These are phyloP conservation scores for Plasmopara muralis DNA, from an alignment of 352 stramenopile species.

Conservation along the genomic window DNA sequence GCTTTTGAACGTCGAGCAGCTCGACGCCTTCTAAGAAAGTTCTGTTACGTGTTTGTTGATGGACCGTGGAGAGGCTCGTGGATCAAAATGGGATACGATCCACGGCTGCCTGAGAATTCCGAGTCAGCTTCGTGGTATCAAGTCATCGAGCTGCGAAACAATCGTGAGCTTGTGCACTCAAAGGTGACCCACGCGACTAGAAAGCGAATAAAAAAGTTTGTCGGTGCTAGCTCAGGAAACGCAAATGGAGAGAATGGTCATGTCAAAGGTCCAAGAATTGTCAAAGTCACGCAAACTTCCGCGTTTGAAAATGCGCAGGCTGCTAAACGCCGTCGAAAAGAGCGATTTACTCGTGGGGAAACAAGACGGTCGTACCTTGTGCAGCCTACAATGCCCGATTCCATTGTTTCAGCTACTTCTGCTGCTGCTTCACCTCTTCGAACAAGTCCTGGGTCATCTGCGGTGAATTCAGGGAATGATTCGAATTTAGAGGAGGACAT, in stretches of 20 bases:
- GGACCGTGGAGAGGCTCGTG: conserved; percentile 75
- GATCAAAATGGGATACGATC: conserved; percentile 80
- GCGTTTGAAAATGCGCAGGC: conserved; percentile 55
- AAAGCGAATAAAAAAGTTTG: conserved; percentile 64
- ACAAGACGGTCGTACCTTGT: conserved; percentile 57
- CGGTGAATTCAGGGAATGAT: conserved; percentile 9
- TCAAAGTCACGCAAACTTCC: conserved; percentile 69
- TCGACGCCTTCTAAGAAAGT: conserved; percentile 46
- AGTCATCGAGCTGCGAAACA: conserved; percentile 75
- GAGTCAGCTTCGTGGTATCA: conserved; percentile 53
- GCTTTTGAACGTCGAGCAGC: conserved; percentile 56
- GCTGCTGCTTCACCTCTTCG: conserved; percentile 2
- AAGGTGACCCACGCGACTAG: conserved; percentile 65
- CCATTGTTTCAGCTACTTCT: conserved; percentile 1
- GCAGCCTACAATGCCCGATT: conserved; percentile 19
- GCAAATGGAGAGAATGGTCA: conserved; percentile 29
- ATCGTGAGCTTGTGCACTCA: conserved; percentile 70
- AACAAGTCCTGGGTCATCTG: no score
- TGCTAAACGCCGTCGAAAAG: conserved; percentile 57
- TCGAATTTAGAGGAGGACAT: conserved; percentile 20
- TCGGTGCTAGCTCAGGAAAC: conserved; percentile 17
- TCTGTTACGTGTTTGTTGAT: conserved; percentile 83
- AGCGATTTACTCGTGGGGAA: conserved; percentile 56
- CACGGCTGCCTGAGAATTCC: conserved; percentile 24
- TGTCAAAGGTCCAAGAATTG: conserved; percentile 58